phyloP scores from a whole-genome alignment of 2,329 filamentous ascomycete species.

The Diaporthe vexans region DNA sequence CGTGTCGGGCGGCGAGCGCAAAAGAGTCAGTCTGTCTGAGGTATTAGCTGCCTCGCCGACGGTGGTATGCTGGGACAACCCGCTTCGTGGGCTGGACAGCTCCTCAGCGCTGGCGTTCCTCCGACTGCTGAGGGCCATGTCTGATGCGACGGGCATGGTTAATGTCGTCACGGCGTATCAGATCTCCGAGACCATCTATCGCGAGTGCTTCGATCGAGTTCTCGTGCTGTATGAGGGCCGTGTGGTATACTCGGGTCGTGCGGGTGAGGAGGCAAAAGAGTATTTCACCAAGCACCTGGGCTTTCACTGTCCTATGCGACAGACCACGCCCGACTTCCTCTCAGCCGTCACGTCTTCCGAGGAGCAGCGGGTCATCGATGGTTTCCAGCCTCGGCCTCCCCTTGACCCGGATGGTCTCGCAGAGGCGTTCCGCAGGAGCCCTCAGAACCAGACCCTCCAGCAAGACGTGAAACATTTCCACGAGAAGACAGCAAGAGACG shows the following conservation, averaged over 20 bases:
- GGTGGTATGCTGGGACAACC: constrained; percentile 5
- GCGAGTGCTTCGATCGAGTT: not conserved
- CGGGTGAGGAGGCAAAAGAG: constrained; percentile 57
- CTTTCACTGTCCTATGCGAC: not conserved
- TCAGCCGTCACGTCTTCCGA: not conserved
- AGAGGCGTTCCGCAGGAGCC: not conserved
- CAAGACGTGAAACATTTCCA: not conserved
- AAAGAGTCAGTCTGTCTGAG: constrained; percentile 57
- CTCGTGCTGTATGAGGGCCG: constrained; percentile 22
- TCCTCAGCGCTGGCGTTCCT: constrained; percentile 6
- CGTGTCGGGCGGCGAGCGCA: constrained; percentile 71
- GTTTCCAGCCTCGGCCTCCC: constrained; percentile 7
- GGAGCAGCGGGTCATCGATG: not conserved
- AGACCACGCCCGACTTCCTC: constrained; percentile 15
- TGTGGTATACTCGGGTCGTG: constrained; percentile 11
- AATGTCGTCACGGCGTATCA: constrained; percentile 14
- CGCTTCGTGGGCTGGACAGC: not conserved
- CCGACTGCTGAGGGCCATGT: not conserved
- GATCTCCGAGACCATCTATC: constrained; percentile 12
- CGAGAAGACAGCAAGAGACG: not conserved
- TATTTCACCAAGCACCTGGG: constrained; percentile 61
- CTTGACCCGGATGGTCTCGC: constrained; percentile 11
- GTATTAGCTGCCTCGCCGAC: not conserved
- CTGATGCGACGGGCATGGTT: constrained; percentile 2
- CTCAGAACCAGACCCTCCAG: not conserved